phyloP scores from a whole-genome alignment of 305 asterid species.

The Solanum hybrid region DNA sequence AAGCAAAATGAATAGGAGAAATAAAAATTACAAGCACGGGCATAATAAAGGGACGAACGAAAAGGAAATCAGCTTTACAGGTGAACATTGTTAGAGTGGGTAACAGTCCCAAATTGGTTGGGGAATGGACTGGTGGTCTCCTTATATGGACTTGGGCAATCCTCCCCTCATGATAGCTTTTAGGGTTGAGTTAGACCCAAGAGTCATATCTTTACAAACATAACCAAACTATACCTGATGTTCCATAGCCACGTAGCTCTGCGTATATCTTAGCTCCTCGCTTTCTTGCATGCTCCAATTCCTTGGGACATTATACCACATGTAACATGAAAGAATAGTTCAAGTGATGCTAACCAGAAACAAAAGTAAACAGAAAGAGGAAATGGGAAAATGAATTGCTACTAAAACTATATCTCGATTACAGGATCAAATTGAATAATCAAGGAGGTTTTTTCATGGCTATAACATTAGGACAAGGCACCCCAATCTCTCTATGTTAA shows the following conservation, averaged over 20 bases:
- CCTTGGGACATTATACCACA: conserved; percentile 34
- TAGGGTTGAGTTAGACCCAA: neutral
- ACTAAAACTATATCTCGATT: neutral
- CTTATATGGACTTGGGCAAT: neutral
- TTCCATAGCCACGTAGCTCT: conserved; percentile 90
- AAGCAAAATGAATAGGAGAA: conserved; percentile 15
- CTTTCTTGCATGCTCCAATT: conserved; percentile 80
- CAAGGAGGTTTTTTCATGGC: neutral
- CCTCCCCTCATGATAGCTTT: too few relatives aligned
- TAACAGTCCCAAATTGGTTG: neutral
- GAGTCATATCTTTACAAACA: neutral
- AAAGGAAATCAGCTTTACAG: neutral
- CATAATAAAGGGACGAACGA: neutral
- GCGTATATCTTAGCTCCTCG: conserved; percentile 91
- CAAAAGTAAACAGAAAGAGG: neutral
- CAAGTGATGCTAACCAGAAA: neutral
- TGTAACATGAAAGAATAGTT: neutral
- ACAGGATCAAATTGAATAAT: neutral
- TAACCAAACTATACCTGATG: conserved; percentile 57
- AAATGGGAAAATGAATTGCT: neutral
- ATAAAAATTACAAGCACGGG: neutral
- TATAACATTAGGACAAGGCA: neutral
- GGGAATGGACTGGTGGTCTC: neutral
- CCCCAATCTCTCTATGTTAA: neutral
- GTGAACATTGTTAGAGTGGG: neutral